Base-by-base conservation (phyloP, 2,329 filamentous ascomycete genomes). In the Diaporthe sp. region DNA sequence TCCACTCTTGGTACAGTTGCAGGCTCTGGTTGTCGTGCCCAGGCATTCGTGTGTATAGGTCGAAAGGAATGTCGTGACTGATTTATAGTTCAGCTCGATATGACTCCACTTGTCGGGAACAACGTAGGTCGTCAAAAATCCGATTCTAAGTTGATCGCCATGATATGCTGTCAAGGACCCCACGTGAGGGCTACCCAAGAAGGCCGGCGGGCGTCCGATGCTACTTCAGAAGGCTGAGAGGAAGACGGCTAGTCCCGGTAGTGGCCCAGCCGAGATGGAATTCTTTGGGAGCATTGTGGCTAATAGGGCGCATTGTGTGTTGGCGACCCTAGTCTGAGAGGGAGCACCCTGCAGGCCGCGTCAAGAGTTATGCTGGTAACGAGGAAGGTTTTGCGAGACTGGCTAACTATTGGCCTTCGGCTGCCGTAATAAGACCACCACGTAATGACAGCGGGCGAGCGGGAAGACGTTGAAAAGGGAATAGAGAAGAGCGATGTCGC, bases 161-260 rank as follows among this genome's bases (percentile, higher is more conserved):
- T 34, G 34, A 55, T 25, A 55, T 28, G 34, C 46, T 53, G 46
- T 53, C 65, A 55, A 70, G n/a, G 49, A 22, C 65, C 34, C 49
- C 34, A 55, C 49, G 65, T 55, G 49, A 42, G n/a, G 34, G 34
- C n/a, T 6, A 55, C 12, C 46, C 13, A 28, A 22, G 65, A 70
- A 39, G 34, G 65, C 65, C 65, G 49, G 49, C 34, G 65, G 65
- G 46, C 34, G 46, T 70, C 46, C 49, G 49, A 28, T 70, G n/a
- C 65, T 70, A 70, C 46, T 10, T 55, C 25, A 70, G 13, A 70
- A 42, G 46, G 34, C 65, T 28, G 49, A 55, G 28, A n/a, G 34
- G n/a, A 28, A 42, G 65, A 42, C 65, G 49, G 49, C 49, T 55
- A 53, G 65, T 55, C 65, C 65, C 65, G 65, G 65, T 70, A 42